Base-by-base conservation (phyloP, 306 rosid species). In the Abrus precatorius region DNA sequence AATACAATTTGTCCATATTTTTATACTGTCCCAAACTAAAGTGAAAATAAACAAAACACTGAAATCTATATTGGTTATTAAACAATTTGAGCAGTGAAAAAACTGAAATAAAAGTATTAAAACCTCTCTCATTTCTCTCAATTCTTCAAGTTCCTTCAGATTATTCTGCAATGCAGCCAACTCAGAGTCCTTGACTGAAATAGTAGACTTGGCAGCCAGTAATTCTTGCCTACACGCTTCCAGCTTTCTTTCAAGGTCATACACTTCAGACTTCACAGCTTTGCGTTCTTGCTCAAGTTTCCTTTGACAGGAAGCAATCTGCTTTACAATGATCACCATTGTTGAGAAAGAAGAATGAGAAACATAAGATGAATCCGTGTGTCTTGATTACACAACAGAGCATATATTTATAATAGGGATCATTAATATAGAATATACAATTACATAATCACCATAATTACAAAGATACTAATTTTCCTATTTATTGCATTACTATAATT, bases 111-210 rank as follows among this genome's bases (percentile, higher is more conserved):
- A 53, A 57, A 45, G 50, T 28, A 32, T 65, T 34, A 30, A 49
- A 68, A 89, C 99, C 94, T 95, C 99, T 92, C 90, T 95, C 97
- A 95, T 90, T 84, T 95, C 99, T 87, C 98, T 88, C 85, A 95
- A 80, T 72, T 95, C 99, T 38, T 95, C 99, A 66, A 95, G 77
- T 81, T 95, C 99, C 91, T 85, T 91, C 14, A 92, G 82, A 79
- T 87, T 88, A 89, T 85, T 88, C 59, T 88, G 93, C 77, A 92
- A 75, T 47, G 83, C 72, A 77, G 75, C 87, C 84, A 95, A 75
- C 83, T 92, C 99, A 49, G 90, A 84, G 80, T 89, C 91, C 84
- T 82, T 92, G 72, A 20, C 85, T 53, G 92, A 84, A 82, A 91
- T 88, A 62, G 88, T 63, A 49, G 92, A 86, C 87, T 88, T 85